Base-by-base conservation (phyloP, 768 basidiomycete species). In the Solioccasus polychromus region DNA sequence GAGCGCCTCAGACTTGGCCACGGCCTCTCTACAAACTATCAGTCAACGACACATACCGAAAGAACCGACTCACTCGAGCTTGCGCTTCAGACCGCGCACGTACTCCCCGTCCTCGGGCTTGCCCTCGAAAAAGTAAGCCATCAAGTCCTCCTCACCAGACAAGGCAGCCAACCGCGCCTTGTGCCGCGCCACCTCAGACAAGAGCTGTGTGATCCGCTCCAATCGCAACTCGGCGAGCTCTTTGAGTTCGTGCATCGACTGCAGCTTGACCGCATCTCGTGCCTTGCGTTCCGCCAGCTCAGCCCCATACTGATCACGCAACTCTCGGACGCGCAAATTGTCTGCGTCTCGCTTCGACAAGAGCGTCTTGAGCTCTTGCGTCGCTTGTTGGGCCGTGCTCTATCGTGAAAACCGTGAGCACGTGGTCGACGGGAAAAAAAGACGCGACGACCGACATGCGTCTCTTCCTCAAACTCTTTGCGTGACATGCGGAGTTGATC, bases 161-260 rank as follows among this genome's bases (percentile, higher is more conserved):
- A 81, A 68, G 0, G 90, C 89, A 17, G 88, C 92, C n/a, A 94
- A 69, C 24, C 79, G 77, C 14, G 85, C 75, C 63, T 86, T 89
- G 51, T 86, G 72, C 19, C 92, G 76, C 32, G 70, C 74, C 10
- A 87, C 69, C 62, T 97, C 92, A 2, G 85, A 85, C 50, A 80
- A 71, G 20, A 95, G 62, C 23, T 80, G 77, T 11, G 62, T 61
- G 35, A 97, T 82, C 30, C 92, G 85, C 48, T 87, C 88, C 81
- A 72, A 70, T 53, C 84, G 80, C 8, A 81, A 77, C 42, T 84
- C 80, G 6, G 79, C 77, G 23, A 93, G 66, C 3, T 68, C 68
- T 59, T 83, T 82, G 40, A 82, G 73, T 60, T 93, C 85, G 42
- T 83, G 75, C 8, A 76, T 55, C 10, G 83, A 80, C 8, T 77